Evolutionary conservation across 2,329 filamentous ascomycete genomes (phyloP).

Genomic region (Didymella glomerata): DNA sequence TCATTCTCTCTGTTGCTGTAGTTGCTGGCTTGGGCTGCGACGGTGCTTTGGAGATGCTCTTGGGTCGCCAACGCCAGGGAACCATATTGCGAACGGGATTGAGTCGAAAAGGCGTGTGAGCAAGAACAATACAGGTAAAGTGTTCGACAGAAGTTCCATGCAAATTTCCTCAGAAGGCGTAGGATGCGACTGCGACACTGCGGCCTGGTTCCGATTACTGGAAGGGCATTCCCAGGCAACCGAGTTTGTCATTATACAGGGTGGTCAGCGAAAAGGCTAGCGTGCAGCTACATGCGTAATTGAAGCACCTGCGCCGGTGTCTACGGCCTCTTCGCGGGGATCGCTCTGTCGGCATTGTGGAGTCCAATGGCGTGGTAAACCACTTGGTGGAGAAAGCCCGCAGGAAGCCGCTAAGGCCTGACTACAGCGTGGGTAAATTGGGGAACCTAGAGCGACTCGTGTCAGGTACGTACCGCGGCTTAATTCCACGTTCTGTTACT

Average conservation of each 20-base stretch:
- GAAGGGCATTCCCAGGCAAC: constrained; percentile 7
- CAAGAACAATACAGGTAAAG: not conserved
- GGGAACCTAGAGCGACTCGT: constrained; percentile 12
- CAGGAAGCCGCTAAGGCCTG: constrained; percentile 4
- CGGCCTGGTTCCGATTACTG: constrained; percentile 5
- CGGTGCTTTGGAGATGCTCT: constrained; percentile 21
- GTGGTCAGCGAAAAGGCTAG: constrained; percentile 9
- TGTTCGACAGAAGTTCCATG: constrained; percentile 2
- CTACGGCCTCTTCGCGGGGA: constrained; percentile 25
- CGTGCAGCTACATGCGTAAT: constrained; percentile 9
- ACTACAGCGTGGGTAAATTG: constrained; percentile 15
- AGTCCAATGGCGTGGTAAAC: constrained; percentile 33
- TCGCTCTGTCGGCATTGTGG: constrained; percentile 34
- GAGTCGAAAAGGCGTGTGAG: not conserved
- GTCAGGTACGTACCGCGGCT: constrained; percentile 15
- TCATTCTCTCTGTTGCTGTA: not conserved
- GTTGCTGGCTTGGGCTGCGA: constrained; percentile 2
- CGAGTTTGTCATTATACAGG: constrained; percentile 15
- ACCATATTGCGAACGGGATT: constrained; percentile 9
- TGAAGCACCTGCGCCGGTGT: constrained; percentile 8
- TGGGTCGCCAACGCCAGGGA: constrained; percentile 28
- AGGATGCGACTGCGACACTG: constrained; percentile 6
- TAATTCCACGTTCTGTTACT: constrained; percentile 8
- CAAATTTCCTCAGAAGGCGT: not conserved
- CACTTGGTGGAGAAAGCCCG: constrained; percentile 9